Evolutionary conservation across 495 filamentous ascomycete species (phyloP), one percentile per base, ranked within the genome.

Genomic region (Penicillium chermesinum): DNA sequence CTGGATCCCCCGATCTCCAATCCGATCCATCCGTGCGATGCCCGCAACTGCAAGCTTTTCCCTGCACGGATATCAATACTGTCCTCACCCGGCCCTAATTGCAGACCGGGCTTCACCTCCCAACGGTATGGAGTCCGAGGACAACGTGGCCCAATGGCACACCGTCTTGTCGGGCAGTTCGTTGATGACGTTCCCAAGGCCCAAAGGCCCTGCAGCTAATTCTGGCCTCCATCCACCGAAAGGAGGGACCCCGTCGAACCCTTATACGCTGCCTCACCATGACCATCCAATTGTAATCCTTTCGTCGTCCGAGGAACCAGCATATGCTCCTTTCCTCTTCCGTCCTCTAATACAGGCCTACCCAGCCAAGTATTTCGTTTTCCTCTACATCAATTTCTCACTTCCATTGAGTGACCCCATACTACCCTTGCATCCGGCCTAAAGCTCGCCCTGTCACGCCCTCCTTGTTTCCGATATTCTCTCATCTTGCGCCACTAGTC

Each of bases 91-190:
- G 61, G 60, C 58, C 62, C 60, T 64, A 65, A 60, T 56, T 55
- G 59, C 60, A 62, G 45, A 52, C 54, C 55, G 44, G 53, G 32
- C 38, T 44, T 57, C 46, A 49, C 43, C 55, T 38, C 37, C 54
- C 54, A 34, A 49, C 44, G 27, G 34, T 47, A 58, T 58, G 54
- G 58, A 56, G 52, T 51, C 60, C 54, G 38, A 43, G 38, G 30
- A 46, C 60, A 59, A 72, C 69, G 69, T 72, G 69, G 69, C 58
- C 69, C 69, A 72, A 72, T 71, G 53, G 64, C 36, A 64, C 38
- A 15, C 33, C 20, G 41, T 61, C 46, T 48, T 57, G 55, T 66
- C 57, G 56, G 64, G 62, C 57, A 53, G 60, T 66, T 71, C 63
- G 50, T 61, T 50, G 44, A 64, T 68, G 65, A 70, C 60, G 62